Conservation (phyloP, 371 early-diverging fungal species). For the Mucor saturninus region DNA sequence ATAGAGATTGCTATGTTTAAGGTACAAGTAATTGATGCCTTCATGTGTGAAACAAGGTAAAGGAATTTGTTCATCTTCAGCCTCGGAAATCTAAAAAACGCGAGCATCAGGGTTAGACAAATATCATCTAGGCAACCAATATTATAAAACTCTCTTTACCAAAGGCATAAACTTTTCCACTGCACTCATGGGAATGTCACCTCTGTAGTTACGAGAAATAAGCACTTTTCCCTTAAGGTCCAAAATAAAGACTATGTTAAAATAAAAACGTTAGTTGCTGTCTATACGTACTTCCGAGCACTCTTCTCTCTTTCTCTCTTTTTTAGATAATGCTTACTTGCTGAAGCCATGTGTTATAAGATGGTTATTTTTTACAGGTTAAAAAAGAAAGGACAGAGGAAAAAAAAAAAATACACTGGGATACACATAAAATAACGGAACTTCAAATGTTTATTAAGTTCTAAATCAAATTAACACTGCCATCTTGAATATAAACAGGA, state of each 20-base stretch:
- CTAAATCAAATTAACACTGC: conserved; percentile 33
- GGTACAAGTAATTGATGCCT: conserved; percentile 93
- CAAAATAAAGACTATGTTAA: conserved; percentile 87
- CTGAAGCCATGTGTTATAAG: conserved; percentile 26
- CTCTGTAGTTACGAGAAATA: conserved; percentile 92
- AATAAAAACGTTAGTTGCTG: background rate
- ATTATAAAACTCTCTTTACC: conserved; percentile 40
- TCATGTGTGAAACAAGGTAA: conserved; percentile 93
- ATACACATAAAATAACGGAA: conserved; percentile 1
- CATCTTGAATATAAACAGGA: conserved; percentile 32
- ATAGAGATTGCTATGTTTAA: conserved; percentile 94
- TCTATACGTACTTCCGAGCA: background rate
- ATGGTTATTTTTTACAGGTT: background rate
- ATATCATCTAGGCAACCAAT: conserved; percentile 52
- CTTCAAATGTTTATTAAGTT: conserved; percentile 3
- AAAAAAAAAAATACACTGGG: background rate
- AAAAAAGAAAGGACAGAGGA: background rate
- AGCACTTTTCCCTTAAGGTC: conserved; percentile 97
- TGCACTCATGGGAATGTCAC: conserved; percentile 92
- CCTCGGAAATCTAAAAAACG: conserved; percentile 59
- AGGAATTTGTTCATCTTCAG: conserved; percentile 92
- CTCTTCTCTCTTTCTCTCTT: background rate
- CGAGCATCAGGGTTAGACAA: background rate
- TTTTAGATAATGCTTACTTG: conserved; percentile 19
- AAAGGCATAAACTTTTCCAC: conserved; percentile 98